Conservation (phyloP, 202 grass and related monocot genomes). For the Panicum hallii region DNA sequence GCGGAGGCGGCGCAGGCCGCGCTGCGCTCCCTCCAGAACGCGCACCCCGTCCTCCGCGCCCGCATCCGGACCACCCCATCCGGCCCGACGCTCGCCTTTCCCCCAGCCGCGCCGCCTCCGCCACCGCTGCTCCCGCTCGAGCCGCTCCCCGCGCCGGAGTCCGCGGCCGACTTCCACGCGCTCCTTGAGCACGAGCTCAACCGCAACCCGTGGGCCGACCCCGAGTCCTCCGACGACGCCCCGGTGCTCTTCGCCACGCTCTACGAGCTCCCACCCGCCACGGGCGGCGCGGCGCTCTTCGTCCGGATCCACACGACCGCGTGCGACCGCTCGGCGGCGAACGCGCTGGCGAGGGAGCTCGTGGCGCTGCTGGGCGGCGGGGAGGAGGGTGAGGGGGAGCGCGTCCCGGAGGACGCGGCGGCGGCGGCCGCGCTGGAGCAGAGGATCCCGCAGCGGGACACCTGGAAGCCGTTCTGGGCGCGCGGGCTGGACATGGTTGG, state of each 20-base stretch:
- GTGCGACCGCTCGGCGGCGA: constrained; percentile 70
- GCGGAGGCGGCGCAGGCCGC: constrained; percentile 25
- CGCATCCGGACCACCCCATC: constrained; percentile 35
- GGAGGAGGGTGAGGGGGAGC: background rate
- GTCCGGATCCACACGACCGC: constrained; percentile 76
- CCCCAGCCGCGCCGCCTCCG: constrained; percentile 9
- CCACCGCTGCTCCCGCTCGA: constrained; percentile 9
- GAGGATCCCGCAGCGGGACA: constrained; percentile 71
- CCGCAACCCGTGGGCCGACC: constrained; percentile 67
- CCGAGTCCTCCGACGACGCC: constrained; percentile 18
- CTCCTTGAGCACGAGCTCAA: constrained; percentile 89
- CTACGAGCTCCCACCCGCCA: constrained; percentile 53
- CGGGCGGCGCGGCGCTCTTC: constrained; percentile 48
- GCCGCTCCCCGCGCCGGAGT: constrained; percentile 27
- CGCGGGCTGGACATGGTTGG: constrained; percentile 88
- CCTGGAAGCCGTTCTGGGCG: constrained; percentile 89
- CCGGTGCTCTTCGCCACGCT: constrained; percentile 66
- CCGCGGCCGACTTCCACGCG: constrained; percentile 58
- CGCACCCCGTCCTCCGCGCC: constrained; percentile 58
- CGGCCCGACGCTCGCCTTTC: constrained; percentile 52
- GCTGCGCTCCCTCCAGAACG: constrained; percentile 47
- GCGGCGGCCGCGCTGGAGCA: constrained; percentile 61
- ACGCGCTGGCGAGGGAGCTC: constrained; percentile 63
- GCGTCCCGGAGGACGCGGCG: constrained; percentile 36
- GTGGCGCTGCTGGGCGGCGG: constrained; percentile 48